Base-by-base conservation (phyloP, 2,329 filamentous ascomycete species). In the Zymoseptoria passerinii region DNA sequence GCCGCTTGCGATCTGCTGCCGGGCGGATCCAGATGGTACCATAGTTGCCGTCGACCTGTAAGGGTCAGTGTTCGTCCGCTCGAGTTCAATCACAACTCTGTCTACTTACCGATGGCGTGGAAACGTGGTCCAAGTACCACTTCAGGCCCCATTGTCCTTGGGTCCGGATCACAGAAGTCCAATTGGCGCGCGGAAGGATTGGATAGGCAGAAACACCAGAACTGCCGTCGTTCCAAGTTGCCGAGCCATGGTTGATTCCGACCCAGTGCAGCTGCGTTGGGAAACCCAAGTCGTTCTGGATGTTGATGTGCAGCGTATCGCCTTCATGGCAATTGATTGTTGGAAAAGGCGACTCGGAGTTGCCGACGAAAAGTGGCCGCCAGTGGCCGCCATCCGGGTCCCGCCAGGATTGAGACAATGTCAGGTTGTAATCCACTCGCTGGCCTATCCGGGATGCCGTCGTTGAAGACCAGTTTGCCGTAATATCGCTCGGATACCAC, bases 151-250 rank as follows among this genome's bases (percentile, higher is more conserved):
- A 64, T 28, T 64, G 54, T 18, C 56, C 58, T 8, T 56, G 52
- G 1, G 62, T 64, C 48, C 63, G 58, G 44, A 64, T 56, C 6
- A 60, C 59, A 40, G 52, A 56, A 8, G 62, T 64, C 50, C 58
- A 59, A 28, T 64, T 64, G 8, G 58, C 61, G 54, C 62, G 52
- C 13, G 62, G 62, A 20, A 64, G 58, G 9, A 64, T 58, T 16
- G 62, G 62, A 23, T 63, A 63, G 9, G 56, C 55, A 9, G 62
- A 59, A 3, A 64, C 61, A 8, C 62, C 62, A 2, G 62, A 53
- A 35, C 51, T 58, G 23, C 62, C 62, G 28, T 64, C 62, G 29
- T 64, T 62, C 62, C 62, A 64, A n/a, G 62, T 64, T 16, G 56
- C 58, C 49, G 58, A 56, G 23, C 53, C 49, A 10, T 59, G 57